Conservation (phyloP, 352 stramenopile genomes). For the Phytophthora gonapodyides region DNA sequence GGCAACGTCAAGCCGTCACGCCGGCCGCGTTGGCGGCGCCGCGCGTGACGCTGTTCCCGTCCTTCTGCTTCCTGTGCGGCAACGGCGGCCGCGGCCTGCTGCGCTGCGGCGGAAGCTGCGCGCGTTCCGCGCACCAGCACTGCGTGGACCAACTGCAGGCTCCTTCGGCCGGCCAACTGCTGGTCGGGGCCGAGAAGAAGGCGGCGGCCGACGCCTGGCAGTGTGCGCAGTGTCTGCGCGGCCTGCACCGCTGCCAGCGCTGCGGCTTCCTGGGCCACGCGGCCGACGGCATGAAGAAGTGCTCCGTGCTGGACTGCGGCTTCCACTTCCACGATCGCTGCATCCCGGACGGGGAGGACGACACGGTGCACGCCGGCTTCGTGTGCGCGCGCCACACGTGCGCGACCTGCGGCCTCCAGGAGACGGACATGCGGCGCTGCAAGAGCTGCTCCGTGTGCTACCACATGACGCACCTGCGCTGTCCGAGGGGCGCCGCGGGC, state of each 20-base stretch:
- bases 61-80: constrained; percentile 64
- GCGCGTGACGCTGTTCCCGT: constrained; percentile 53
- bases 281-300: constrained; percentile 52
- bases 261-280: constrained; percentile 79
- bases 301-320: constrained; percentile 57
- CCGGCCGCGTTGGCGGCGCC: neutral
- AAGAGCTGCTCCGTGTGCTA: constrained; percentile 64
- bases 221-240: constrained; percentile 68
- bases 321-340: constrained; percentile 64
- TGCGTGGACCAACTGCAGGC: constrained; percentile 67
- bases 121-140: constrained; percentile 57
- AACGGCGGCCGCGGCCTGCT: constrained; percentile 54
- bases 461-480: constrained; percentile 53
- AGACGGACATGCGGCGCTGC: constrained; percentile 56
- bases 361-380: constrained; percentile 30
- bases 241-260: constrained; percentile 57
- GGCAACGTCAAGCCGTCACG: constrained; percentile 28
- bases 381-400: constrained; percentile 72
- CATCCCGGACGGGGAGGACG: constrained; percentile 18
- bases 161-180: constrained; percentile 6
- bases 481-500: constrained; percentile 24
- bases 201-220: constrained; percentile 50
- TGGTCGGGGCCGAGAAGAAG: constrained; percentile 36
- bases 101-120: constrained; percentile 60
- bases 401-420: constrained; percentile 43